Evolutionary conservation across 176 grass and related monocot species (phyloP), one percentile per base, ranked within the genome.

Genomic region (Paspalum notatum): DNA sequence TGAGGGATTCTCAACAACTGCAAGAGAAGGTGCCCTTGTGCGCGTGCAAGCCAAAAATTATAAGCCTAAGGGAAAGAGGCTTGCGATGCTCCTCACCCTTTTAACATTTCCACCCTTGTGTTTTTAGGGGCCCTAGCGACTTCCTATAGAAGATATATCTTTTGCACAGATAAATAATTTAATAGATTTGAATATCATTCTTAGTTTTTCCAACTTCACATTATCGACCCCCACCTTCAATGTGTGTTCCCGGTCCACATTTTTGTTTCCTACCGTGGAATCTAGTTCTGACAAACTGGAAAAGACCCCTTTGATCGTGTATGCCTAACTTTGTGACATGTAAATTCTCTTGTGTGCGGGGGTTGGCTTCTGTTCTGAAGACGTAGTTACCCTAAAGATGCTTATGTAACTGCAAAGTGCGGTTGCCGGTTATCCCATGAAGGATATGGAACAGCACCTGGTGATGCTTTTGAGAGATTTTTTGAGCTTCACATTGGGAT

Each of bases 101-200:
- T 61, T 49, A 75, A 75, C 62, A 59, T 86, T 63, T 81, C 5
- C n/a, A 44, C 32, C 43, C 27, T 61, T 61, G 52, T 62, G 55
- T 75, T 86, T 63, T 43, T 76, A 43, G 85, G 37, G 62, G 51
- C 53, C 18, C 53, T 67, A 73, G 20, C 9, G 52, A 68, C 52
- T 81, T 80, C 57, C 69, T 81, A 81, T 22, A 86, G 77, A 67
- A 75, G 77, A 80, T 80, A 86, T 75, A 68, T 67, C 77, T 40
- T 40, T 57, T 67, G 69, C 84, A 86, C 47, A 80, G 70, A 75
- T 53, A 81, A 81, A 76, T 74, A 59, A 67, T 68, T 68, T 60
- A 68, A 68, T 75, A 86, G 61, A 39, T 52, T 68, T 75, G 51
- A 20, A 62, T 80, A 18, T 1, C 70, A 8, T 50, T 25, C 20